A percentile compares a stretch with the other conserved stretches of the same genome.
Evolutionary conservation across 306 rosid genomes (phyloP).

Genomic region (Canavalia gladiata): DNA sequence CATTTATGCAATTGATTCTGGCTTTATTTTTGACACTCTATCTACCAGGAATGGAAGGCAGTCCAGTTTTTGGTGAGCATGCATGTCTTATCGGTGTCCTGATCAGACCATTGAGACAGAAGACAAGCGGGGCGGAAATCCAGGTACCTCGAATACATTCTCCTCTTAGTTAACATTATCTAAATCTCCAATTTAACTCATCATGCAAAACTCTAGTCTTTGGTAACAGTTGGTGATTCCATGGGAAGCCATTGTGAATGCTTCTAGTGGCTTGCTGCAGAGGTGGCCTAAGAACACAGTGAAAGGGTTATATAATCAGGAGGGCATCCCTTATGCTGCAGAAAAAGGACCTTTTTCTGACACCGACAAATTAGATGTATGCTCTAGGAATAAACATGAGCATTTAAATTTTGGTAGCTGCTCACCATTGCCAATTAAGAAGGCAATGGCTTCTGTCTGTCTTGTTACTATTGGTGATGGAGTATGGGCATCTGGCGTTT

Average conservation of each 20-base stretch:
- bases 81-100: conserved; percentile 78
- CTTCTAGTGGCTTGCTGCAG: conserved; percentile 73
- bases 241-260: conserved; percentile 84
- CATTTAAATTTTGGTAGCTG: conserved; percentile 50
- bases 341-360: conserved; percentile 48
- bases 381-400: conserved; percentile 40
- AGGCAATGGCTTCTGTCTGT: conserved; percentile 84
- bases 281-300: conserved; percentile 57
- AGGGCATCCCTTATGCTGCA: conserved; percentile 48
- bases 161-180: conserved; percentile 40
- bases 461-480: conserved; percentile 88
- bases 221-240: conserved; percentile 97
- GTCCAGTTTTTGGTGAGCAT: conserved; percentile 82
- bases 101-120: conserved; percentile 87
- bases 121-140: conserved; percentile 81
- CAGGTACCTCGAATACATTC: conserved; percentile 71
- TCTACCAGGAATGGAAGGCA: conserved; percentile 89
- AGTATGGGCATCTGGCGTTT: conserved; percentile 93
- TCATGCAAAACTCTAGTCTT: conserved; percentile 78
- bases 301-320: conserved; percentile 53
- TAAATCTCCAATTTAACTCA: conserved; percentile 62
- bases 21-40: conserved; percentile 52
- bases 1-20: conserved; percentile 52
- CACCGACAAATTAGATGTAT: conserved; percentile 45
- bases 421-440: conserved; percentile 64